A percentile compares a stretch with the other conserved stretches of the same genome.
Evolutionary conservation across 2,329 filamentous ascomycete genomes (phyloP).

Genomic region (Escovopsis sp.): DNA sequence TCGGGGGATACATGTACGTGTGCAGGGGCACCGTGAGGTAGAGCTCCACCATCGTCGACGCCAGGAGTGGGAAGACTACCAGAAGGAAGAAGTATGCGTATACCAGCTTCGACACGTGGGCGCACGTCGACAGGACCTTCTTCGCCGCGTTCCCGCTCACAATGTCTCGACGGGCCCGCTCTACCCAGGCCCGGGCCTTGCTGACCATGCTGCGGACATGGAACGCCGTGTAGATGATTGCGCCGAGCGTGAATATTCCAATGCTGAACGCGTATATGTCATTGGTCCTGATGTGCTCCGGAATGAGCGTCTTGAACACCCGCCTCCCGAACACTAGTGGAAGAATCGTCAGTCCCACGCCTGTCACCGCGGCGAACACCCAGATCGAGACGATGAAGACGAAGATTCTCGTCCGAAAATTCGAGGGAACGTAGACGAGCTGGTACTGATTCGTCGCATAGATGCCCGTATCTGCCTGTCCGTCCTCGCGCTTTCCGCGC

Average conservation of each 20-base stretch:
- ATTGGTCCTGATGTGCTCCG: constrained; percentile 60
- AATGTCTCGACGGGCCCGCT: constrained; percentile 10
- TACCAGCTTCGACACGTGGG: constrained; percentile 31
- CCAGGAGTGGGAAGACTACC: constrained; percentile 65
- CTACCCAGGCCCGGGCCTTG: constrained; percentile 17
- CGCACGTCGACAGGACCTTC: constrained; percentile 13
- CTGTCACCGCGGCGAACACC: constrained; percentile 80
- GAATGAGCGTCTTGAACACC: constrained; percentile 60
- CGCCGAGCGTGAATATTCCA: constrained; percentile 68
- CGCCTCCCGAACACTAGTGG: constrained; percentile 73
- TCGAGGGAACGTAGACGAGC: constrained; percentile 68
- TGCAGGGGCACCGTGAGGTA: constrained; percentile 80
- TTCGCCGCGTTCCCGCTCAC: constrained; percentile 9
- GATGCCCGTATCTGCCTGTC: constrained; percentile 33
- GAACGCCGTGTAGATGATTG: constrained; percentile 44
- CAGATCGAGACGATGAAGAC: constrained; percentile 83
- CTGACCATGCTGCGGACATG: constrained; percentile 28
- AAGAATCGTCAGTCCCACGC: constrained; percentile 70
- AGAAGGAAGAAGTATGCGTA: constrained; percentile 67
- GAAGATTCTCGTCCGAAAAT: constrained; percentile 65
- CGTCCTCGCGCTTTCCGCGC: constrained; percentile 45
- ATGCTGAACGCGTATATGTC: constrained; percentile 94
- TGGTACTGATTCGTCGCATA: constrained; percentile 48
- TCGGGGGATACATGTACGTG: constrained; percentile 47
- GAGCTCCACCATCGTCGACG: constrained; percentile 68